Percentiles rank a stretch among this genome's conserved stretches.
These are phyloP conservation scores for Rhododendron griersonianum DNA, from an alignment of 148 eudicot species.

Conservation along the genomic window DNA sequence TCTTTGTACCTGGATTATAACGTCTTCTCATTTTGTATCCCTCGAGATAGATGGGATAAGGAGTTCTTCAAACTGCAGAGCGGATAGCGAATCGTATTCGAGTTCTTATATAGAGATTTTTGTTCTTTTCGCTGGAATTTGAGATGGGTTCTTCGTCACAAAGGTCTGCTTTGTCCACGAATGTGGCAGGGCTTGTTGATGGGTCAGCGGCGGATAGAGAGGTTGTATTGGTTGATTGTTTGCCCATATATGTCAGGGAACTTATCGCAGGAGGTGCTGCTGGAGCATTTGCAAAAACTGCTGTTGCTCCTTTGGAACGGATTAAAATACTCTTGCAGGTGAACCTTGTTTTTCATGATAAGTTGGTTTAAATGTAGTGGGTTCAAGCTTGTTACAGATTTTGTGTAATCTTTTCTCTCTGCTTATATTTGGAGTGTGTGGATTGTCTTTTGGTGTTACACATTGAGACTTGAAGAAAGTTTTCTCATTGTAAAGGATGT, in stretches of 20 bases:
- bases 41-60: constrained; percentile 55
- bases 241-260: constrained; percentile 83
- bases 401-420: background rate
- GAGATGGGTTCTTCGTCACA: constrained; percentile 66
- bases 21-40: constrained; percentile 24
- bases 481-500: background rate
- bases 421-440: background rate
- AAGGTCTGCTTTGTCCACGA: constrained; percentile 54
- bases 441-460: background rate
- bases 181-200: constrained; percentile 60
- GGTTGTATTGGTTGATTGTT: constrained; percentile 40
- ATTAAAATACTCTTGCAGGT: constrained; percentile 93
- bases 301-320: constrained; percentile 94
- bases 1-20: constrained; percentile 21
- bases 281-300: constrained; percentile 86
- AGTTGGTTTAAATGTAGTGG: background rate
- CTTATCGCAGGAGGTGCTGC: constrained; percentile 97
- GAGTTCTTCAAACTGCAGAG: constrained; percentile 42
- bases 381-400: background rate
- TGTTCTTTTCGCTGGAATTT: background rate
- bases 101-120: background rate
- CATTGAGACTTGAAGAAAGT: background rate
- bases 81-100: constrained; percentile 24
- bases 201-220: constrained; percentile 25
- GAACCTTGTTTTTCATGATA: background rate